phyloP scores from a whole-genome alignment of 1,284 basidiomycete species.

The Microbotryomycetes sp. region DNA sequence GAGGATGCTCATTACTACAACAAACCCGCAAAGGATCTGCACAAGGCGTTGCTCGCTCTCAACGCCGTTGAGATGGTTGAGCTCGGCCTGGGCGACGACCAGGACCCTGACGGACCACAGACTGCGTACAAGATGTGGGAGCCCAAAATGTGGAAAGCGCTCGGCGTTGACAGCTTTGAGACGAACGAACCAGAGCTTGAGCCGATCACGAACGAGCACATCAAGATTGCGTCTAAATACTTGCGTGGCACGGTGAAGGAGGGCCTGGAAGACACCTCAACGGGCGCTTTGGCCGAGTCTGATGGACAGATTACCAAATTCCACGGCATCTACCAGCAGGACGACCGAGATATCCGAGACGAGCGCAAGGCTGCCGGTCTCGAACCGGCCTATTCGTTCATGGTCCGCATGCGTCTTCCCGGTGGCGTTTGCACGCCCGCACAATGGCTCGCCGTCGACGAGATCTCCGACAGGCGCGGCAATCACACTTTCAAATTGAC shows the following conservation, averaged over 20 bases:
- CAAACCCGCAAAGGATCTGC: constrained; percentile 88
- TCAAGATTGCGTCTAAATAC: constrained; percentile 94
- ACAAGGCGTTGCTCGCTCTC: constrained; percentile 59
- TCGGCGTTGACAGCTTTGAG: constrained; percentile 86
- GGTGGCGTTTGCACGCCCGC: constrained; percentile 84
- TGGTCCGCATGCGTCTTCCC: constrained; percentile 96
- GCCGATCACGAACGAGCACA: constrained; percentile 97
- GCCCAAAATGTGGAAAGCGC: constrained; percentile 81
- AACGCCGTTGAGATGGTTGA: constrained; percentile 62
- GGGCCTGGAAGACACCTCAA: constrained; percentile 77
- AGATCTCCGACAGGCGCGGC: constrained; percentile 91
- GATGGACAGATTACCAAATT: constrained; percentile 98
- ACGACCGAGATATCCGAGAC: constrained; percentile 96
- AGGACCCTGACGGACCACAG: constrained; percentile 91
- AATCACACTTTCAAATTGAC: constrained; percentile 95
- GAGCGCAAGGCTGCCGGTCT: constrained; percentile 87
- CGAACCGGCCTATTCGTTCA: constrained; percentile 95
- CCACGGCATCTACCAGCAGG: constrained; percentile 55
- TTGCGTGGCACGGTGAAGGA: constrained; percentile 89
- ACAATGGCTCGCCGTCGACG: constrained; percentile 95
- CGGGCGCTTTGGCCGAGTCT: constrained; percentile 79
- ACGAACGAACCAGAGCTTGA: constrained; percentile 90
- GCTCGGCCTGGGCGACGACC: constrained; percentile 89
- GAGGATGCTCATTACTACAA: constrained; percentile 98
- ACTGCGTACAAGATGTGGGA: constrained; percentile 98